Percentiles rank a stretch among this genome's conserved stretches.
Evolutionary conservation across 371 early-diverging fungal species (phyloP).

Genomic region (Funneliformis caledonium): DNA sequence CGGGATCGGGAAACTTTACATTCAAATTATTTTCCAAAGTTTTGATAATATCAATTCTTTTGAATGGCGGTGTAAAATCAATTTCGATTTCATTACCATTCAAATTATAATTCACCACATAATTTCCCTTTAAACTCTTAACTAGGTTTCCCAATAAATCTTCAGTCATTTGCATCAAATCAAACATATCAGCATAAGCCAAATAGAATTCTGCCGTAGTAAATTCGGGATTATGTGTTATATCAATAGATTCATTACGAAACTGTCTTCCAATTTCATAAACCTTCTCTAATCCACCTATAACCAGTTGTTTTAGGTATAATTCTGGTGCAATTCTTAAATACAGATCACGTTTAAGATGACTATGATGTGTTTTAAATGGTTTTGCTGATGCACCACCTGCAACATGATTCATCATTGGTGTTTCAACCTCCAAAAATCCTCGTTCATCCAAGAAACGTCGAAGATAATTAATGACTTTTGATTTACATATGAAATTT

Average conservation of each 20-base stretch:
- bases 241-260: constrained; percentile 98
- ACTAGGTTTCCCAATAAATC: constrained; percentile 88
- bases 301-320: constrained; percentile 91
- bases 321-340: constrained; percentile 96
- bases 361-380: constrained; percentile 85
- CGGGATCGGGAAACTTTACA: constrained; percentile 51
- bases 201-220: constrained; percentile 97
- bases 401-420: constrained; percentile 81
- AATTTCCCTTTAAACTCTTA: constrained; percentile 72
- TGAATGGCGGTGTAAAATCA: constrained; percentile 80
- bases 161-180: constrained; percentile 86
- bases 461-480: constrained; percentile 79
- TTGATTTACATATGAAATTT: constrained; percentile 87
- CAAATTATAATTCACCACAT: constrained; percentile 77
- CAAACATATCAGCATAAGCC: constrained; percentile 89
- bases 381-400: constrained; percentile 98
- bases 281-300: constrained; percentile 94
- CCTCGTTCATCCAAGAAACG: constrained; percentile 76
- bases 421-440: constrained; percentile 98
- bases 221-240: constrained; percentile 99
- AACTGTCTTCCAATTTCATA: constrained; percentile 98
- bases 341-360: constrained; percentile 77
- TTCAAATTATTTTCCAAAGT: constrained; percentile 63
- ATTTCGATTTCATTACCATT: constrained; percentile 53
- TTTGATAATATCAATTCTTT: constrained; percentile 80